These are phyloP conservation scores for Bipolaris oryzae DNA, from an alignment of 2,329 filamentous ascomycete species.

Conservation along the genomic window DNA sequence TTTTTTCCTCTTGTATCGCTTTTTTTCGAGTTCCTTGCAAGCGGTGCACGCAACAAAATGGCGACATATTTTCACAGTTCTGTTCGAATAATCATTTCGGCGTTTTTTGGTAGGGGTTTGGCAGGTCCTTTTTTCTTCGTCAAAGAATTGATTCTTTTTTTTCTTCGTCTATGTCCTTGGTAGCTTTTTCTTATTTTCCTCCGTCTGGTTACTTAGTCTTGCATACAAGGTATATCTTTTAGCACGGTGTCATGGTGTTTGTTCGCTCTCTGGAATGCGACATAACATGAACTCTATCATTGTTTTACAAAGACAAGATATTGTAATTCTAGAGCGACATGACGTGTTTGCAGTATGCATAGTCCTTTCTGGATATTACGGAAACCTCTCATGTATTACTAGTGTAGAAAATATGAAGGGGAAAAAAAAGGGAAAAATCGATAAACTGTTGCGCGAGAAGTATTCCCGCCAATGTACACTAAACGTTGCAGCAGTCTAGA, in stretches of 20 bases:
- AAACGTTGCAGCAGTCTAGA: background rate
- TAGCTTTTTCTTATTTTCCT: slow-evolving; percentile 6
- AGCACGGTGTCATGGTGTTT: slow-evolving; percentile 9
- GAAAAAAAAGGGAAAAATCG: background rate
- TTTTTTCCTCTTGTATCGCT: background rate
- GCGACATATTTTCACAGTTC: background rate
- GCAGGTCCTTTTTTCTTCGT: background rate
- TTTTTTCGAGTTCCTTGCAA: background rate
- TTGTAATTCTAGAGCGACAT: background rate
- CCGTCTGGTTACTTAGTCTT: background rate
- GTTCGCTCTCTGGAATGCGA: background rate
- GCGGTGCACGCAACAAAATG: background rate
- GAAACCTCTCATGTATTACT: slow-evolving; percentile 9
- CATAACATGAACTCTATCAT: background rate
- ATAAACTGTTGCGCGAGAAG: background rate
- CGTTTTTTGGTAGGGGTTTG: slow-evolving; percentile 6
- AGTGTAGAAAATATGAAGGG: background rate
- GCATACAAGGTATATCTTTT: slow-evolving; percentile 3
- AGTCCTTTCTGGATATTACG: background rate
- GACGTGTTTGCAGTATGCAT: background rate
- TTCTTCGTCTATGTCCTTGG: slow-evolving; percentile 17
- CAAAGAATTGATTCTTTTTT: slow-evolving; percentile 16
- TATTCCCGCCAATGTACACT: background rate
- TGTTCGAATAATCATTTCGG: slow-evolving; percentile 3
- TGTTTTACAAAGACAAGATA: background rate